Base-by-base conservation (phyloP, 202 grass and related monocot species). In the Musa balbisiana region DNA sequence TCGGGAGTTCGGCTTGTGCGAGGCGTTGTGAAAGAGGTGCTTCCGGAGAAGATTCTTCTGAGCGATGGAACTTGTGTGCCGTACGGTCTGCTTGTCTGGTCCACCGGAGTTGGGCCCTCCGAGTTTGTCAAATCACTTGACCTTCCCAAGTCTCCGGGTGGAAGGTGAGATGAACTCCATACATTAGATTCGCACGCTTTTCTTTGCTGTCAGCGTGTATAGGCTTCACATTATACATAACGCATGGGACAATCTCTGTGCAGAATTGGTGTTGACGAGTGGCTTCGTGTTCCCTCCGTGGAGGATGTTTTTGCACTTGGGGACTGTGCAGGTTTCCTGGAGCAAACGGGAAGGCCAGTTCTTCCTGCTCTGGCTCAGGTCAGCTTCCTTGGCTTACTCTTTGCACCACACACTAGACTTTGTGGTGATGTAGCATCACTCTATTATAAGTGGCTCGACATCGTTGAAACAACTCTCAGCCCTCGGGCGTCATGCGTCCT, bases 361-460 rank as follows among this genome's bases (percentile, higher is more conserved):
- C 95, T 94, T 80, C 95, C 95, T 78, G 95, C 95, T 51, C 85
- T 94, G 71, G 95, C 95, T 58, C 95, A 98, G 91, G 91, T 98
- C 49, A 74, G 43, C 29, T 23, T 65, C 5, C 4, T 25, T 15
- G 13, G 0, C 2, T 0, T 17, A n/a, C 14, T 55, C 43, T 20
- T 55, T 73, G 3, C 2, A 50, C 8, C 13, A 22, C 20, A 20
- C 10, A 27, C 6, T 20, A 10, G 43, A 3, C 20, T 26, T 64
- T 12, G 3, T 33, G 50, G 68, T 49, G 24, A 49, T 17, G 19
- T 69, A 13, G 10, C 6, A 19, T 49, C 15, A 3, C 15, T 67
- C 23, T 1, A 19, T 17, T 8, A 1, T 62, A 9, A n/a, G 15
- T 62, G 17, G 15, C 21, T n/a, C 20, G 1, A 62, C 4, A 19